A percentile compares a stretch with the other conserved stretches of the same genome.
Evolutionary conservation across 2,329 filamentous ascomycete genomes (phyloP).

Genomic region (Neonectria faginata): DNA sequence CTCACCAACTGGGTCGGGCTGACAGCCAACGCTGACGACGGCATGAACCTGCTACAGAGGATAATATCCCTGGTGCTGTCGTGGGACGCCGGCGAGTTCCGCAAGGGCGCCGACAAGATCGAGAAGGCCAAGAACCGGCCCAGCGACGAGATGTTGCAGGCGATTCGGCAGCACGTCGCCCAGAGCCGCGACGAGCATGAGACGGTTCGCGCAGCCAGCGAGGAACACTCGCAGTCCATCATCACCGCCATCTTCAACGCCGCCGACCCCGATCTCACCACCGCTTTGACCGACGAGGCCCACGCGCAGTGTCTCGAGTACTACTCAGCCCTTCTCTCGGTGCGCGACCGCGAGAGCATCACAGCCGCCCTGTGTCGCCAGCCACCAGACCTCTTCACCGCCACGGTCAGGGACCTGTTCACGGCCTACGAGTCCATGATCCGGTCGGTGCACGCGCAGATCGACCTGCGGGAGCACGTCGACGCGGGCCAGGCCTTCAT

Average conservation of each 20-base stretch:
- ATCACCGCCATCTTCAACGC: constrained; percentile 72
- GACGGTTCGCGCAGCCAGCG: constrained; percentile 67
- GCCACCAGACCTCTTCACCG: constrained; percentile 79
- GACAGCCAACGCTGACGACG: constrained; percentile 77
- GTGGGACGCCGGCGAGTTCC: constrained; percentile 79
- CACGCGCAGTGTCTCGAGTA: constrained; percentile 76
- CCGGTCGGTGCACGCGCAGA: constrained; percentile 74
- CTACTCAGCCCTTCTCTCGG: constrained; percentile 75
- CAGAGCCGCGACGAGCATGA: constrained; percentile 68
- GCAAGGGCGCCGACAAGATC: constrained; percentile 72
- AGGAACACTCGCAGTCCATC: constrained; percentile 67
- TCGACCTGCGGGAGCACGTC: constrained; percentile 78
- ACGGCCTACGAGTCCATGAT: constrained; percentile 81
- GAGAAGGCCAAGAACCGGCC: constrained; percentile 70
- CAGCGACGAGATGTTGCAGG: constrained; percentile 69
- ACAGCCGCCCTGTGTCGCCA: constrained; percentile 74
- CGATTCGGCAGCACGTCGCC: constrained; percentile 69
- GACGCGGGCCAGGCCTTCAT: constrained; percentile 76
- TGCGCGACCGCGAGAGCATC: constrained; percentile 80
- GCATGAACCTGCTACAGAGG: constrained; percentile 83
- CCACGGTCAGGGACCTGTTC: constrained; percentile 72
- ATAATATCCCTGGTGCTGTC: constrained; percentile 79
- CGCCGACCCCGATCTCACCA: constrained; percentile 58
- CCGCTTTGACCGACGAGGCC: constrained; percentile 66
- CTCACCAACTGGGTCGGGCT: constrained; percentile 84